These are phyloP conservation scores for Backusella westeae DNA, from an alignment of 192 early-diverging fungal genomes.

Conservation along the genomic window DNA sequence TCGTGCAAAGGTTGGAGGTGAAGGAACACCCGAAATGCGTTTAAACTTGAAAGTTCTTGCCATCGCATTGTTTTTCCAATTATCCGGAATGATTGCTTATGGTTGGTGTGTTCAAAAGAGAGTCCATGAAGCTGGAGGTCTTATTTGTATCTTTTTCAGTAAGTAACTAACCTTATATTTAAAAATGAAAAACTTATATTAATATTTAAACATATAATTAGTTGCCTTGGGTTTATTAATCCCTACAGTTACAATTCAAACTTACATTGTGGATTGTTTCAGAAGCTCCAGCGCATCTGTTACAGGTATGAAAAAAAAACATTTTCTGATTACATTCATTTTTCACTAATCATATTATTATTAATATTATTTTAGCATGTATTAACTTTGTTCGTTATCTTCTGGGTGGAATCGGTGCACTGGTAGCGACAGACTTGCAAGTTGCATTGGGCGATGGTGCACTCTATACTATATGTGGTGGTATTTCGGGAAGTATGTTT, in stretches of 20 bases:
- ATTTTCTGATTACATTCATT: not conserved
- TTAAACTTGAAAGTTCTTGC: constrained; percentile 18
- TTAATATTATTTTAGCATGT: not conserved
- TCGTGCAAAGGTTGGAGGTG: not conserved
- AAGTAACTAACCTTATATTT: not conserved
- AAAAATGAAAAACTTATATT: not conserved
- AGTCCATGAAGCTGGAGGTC: constrained; percentile 25
- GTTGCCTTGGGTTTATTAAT: constrained; percentile 28
- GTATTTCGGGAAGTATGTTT: not conserved
- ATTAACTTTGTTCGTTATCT: not conserved
- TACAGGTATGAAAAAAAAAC: constrained; percentile 18
- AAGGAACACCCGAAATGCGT: constrained; percentile 25
- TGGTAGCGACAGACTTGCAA: not conserved
- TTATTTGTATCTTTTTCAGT: constrained; percentile 32
- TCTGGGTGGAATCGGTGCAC: not conserved
- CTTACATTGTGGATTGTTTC: constrained; percentile 40
- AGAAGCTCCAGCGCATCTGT: constrained; percentile 26
- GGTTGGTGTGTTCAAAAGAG: constrained; percentile 36
- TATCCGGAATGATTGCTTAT: constrained; percentile 19
- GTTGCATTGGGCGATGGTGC: not conserved
- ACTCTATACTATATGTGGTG: not conserved
- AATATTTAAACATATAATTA: not conserved
- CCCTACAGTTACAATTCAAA: constrained; percentile 23
- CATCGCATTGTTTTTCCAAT: constrained; percentile 6
- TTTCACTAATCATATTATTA: not conserved